Base-by-base conservation (phyloP, 106 monocot genomes). In the Platanthera zijinensis region DNA sequence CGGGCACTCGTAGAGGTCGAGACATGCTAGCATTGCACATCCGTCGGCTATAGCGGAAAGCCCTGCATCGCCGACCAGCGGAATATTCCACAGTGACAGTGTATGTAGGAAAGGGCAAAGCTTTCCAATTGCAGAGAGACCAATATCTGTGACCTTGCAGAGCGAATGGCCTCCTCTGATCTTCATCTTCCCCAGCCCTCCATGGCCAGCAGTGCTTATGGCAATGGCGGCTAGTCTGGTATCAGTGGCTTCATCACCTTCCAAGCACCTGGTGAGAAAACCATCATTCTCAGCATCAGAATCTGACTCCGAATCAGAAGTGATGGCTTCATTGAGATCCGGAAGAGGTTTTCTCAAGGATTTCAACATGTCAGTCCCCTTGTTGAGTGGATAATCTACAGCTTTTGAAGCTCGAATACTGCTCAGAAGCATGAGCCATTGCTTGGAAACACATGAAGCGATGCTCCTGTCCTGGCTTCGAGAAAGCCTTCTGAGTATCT, bases 371-470 rank as follows among this genome's bases (percentile, higher is more conserved):
- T 66, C 32, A 28, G 77, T 83, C 14, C 50, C 56, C 4, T 12
- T 21, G 0, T 50, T 6, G 39, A 3, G 66, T 4, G 19, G 7
- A 11, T 8, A 19, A 0, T 21, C 51, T 32, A 39, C 13, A 32
- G 74, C 48, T 49, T 80, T 66, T 5, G 74, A 74, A 53, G 80
- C 53, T 6, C 80, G 79, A 76, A 96, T 80, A 77, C 70, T 74
- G 84, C 86, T 84, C 39, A 96, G 75, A 28, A 92, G 78, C 54
- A 71, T 57, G 48, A 96, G 95, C 92, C 92, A 96, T 50, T 88
- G 84, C 80, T 89, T 92, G 61, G 95, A 96, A 11, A 96, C 92
- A 64, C 88, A 85, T 17, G 92, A 88, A 32, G 88, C 83, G 50
- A 76, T 69, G 77, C 88, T 86, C 66, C 90, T 77, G 72, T 90